phyloP scores from a whole-genome alignment of 495 filamentous ascomycete genomes.

The Neurospora sp. region DNA sequence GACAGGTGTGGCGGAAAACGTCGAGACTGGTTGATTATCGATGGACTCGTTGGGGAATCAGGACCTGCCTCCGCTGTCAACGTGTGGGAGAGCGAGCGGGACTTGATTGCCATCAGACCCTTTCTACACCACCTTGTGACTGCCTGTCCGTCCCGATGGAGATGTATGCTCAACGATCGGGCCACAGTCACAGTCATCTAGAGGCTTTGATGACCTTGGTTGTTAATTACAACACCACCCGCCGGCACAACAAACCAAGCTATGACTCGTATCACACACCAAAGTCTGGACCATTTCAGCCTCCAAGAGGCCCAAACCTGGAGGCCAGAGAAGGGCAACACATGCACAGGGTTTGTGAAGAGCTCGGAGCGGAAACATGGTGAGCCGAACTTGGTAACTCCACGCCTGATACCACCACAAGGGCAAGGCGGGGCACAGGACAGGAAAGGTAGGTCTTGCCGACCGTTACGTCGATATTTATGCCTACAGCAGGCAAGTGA shows the following conservation, averaged over 20 bases:
- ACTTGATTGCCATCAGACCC: constrained; percentile 24
- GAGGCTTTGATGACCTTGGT: background rate
- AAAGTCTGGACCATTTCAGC: background rate
- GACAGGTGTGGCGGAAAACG: background rate
- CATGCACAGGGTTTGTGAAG: background rate
- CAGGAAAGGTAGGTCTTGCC: background rate
- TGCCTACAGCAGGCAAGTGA: background rate
- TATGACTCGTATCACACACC: background rate
- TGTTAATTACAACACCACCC: background rate
- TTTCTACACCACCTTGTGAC: constrained; percentile 20
- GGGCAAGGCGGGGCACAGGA: background rate
- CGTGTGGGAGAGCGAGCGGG: constrained; percentile 11
- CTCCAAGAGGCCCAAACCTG: background rate
- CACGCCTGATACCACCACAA: background rate
- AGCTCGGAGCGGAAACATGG: background rate
- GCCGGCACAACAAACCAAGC: background rate
- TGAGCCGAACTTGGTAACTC: background rate
- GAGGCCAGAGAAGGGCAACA: background rate
- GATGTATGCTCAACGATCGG: constrained; percentile 12
- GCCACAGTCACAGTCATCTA: constrained; percentile 7
- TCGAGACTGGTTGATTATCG: background rate
- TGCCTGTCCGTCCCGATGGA: constrained; percentile 17
- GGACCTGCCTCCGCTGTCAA: constrained; percentile 5
- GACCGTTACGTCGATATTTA: background rate
- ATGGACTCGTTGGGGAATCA: background rate